These are phyloP conservation scores for Schizonepeta tenuifolia DNA, from an alignment of 257 asterid species.

Conservation along the genomic window DNA sequence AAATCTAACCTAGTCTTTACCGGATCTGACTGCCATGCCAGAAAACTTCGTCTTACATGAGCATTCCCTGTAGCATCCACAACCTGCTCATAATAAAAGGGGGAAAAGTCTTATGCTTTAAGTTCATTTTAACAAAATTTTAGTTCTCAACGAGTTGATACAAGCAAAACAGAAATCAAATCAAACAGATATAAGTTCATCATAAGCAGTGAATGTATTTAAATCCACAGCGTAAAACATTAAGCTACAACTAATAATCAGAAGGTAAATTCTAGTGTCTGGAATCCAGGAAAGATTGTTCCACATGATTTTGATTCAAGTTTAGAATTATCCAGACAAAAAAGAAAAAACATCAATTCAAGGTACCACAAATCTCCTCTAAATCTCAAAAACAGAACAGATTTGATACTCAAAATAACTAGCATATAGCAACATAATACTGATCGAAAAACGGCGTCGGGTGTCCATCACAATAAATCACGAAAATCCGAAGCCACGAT, in stretches of 20 bases:
- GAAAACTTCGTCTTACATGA: constrained; percentile 59
- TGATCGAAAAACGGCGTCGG: background rate
- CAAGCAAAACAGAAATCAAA: background rate
- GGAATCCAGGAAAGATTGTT: background rate
- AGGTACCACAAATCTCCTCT: background rate
- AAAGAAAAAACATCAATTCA: background rate
- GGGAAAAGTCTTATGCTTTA: background rate
- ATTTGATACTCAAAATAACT: background rate
- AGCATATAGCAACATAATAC: constrained; percentile 9
- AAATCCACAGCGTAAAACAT: background rate
- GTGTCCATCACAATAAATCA: background rate
- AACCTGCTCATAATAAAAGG: constrained; percentile 41
- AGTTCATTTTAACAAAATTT: background rate
- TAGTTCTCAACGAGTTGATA: background rate
- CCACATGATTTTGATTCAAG: background rate
- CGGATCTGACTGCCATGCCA: constrained; percentile 85
- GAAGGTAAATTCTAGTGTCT: constrained; percentile 1
- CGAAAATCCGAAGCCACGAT: constrained; percentile 6
- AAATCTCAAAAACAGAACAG: background rate
- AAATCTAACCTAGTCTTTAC: constrained; percentile 79
- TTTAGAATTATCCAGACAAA: background rate
- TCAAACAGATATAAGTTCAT: background rate
- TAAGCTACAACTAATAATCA: background rate
- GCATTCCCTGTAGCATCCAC: constrained; percentile 62
- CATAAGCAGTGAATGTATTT: background rate